Conservation (phyloP, 192 early-diverging fungal genomes). For the Coemansia sp. region DNA sequence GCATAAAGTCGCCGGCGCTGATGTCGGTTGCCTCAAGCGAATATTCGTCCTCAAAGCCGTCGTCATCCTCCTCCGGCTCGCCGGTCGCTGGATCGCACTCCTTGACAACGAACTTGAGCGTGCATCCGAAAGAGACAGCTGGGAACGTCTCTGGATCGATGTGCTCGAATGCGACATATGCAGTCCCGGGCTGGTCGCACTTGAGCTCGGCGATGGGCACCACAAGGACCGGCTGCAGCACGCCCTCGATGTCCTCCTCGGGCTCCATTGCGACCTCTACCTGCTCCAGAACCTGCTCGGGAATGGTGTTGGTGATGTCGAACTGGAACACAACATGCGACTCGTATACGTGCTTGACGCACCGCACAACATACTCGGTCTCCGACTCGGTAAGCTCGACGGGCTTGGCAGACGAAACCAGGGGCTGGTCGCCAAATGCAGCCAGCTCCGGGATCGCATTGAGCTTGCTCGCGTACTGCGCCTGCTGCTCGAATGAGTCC, state of each 20-base stretch:
- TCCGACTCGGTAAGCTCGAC: slow-evolving; percentile 87
- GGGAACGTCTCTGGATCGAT: slow-evolving; percentile 41
- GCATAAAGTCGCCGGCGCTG: slow-evolving; percentile 82
- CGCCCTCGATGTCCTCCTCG: slow-evolving; percentile 56
- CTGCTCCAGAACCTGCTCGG: slow-evolving; percentile 90
- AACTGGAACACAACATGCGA: slow-evolving; percentile 95
- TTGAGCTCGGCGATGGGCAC: slow-evolving; percentile 73
- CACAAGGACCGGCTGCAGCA: slow-evolving; percentile 61
- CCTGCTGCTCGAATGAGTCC: slow-evolving; percentile 58
- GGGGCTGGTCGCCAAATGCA: slow-evolving; percentile 63
- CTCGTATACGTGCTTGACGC: slow-evolving; percentile 91
- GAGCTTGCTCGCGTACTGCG: slow-evolving; percentile 72
- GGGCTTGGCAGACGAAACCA: slow-evolving; percentile 76
- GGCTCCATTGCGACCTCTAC: slow-evolving; percentile 82
- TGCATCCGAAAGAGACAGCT: slow-evolving; percentile 70
- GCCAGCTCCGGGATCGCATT: slow-evolving; percentile 80
- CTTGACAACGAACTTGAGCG: slow-evolving; percentile 85
- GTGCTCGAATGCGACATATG: slow-evolving; percentile 86
- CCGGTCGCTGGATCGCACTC: slow-evolving; percentile 95
- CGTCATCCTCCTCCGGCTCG: slow-evolving; percentile 74
- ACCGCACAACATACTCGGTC: slow-evolving; percentile 91
- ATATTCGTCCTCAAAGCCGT: slow-evolving; percentile 96
- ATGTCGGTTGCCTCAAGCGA: slow-evolving; percentile 84
- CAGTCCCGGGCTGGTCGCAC: slow-evolving; percentile 70
- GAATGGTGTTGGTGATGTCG: slow-evolving; percentile 89